A percentile compares a stretch with the other conserved stretches of the same genome.
phyloP scores from a whole-genome alignment of 306 rosid species.

The Medicago lupulina region DNA sequence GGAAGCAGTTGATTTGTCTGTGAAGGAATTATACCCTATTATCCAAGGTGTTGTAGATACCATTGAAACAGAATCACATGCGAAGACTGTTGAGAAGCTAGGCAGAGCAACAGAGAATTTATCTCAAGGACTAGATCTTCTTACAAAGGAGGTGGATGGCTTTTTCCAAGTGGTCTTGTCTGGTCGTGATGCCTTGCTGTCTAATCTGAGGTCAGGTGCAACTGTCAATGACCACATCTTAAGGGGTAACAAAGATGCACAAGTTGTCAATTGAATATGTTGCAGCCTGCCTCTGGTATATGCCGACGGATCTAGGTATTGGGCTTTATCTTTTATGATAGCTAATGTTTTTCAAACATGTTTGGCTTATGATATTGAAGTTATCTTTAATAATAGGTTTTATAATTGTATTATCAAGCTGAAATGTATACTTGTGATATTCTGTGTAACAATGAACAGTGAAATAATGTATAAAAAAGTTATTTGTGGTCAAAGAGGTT shows the following conservation, averaged over 20 bases:
- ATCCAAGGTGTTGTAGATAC: constrained; percentile 56
- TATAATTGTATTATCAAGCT: constrained; percentile 29
- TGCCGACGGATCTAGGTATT: constrained; percentile 46
- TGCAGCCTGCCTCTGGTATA: constrained; percentile 37
- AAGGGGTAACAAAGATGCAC: constrained; percentile 43
- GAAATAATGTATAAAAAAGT: constrained; percentile 40
- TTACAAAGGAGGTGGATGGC: constrained; percentile 78
- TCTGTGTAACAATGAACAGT: constrained; percentile 44
- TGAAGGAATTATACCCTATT: constrained; percentile 67
- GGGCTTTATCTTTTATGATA: constrained; percentile 50
- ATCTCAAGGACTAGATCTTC: constrained; percentile 79
- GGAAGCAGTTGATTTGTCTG: constrained; percentile 68
- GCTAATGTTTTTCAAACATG: constrained; percentile 43
- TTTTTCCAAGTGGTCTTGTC: constrained; percentile 75
- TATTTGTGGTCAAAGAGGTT: constrained; percentile 17
- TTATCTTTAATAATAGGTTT: constrained; percentile 45
- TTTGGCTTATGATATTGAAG: constrained; percentile 50
- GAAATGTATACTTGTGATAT: constrained; percentile 48
- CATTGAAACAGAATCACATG: constrained; percentile 43
- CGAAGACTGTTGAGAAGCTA: constrained; percentile 52
- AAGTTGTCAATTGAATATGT: constrained; percentile 48
- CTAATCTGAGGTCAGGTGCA: constrained; percentile 66
- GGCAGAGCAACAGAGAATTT: constrained; percentile 56
- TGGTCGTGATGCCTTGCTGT: constrained; percentile 83
- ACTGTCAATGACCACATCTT: constrained; percentile 37